Percentiles rank a stretch among this genome's conserved stretches.
Evolutionary conservation across 257 asterid species (phyloP).

Genomic region (Paulownia fortunei): DNA sequence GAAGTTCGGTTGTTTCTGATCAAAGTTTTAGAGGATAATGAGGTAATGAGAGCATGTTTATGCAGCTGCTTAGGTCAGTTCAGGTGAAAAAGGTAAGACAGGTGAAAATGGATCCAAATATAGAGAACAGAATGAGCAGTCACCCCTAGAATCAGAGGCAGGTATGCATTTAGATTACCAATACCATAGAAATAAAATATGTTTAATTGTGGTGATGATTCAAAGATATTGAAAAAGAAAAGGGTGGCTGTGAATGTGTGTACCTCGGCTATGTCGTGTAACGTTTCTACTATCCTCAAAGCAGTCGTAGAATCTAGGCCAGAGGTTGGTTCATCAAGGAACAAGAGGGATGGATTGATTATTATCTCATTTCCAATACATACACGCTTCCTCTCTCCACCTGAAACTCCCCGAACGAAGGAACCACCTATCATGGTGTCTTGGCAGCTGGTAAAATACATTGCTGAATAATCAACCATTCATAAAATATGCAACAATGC

Average conservation of each 20-base stretch:
- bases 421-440: constrained; percentile 99
- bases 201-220: no score
- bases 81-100: no score
- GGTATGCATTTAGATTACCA: no score
- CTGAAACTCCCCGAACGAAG: constrained; percentile 95
- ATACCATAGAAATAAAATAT: background rate
- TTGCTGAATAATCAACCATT: background rate
- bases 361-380: constrained; percentile 92
- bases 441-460: constrained; percentile 69
- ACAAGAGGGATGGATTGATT: constrained; percentile 85
- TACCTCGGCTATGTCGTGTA: constrained; percentile 92
- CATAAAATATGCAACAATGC: background rate
- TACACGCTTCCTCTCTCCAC: constrained; percentile 97
- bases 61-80: no score
- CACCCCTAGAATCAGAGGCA: no score
- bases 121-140: no score
- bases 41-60: no score
- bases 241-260: background rate
- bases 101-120: no score
- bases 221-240: no score
- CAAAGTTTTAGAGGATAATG: no score
- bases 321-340: constrained; percentile 96
- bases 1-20: no score
- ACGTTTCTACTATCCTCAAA: constrained; percentile 75
- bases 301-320: constrained; percentile 99